These are phyloP conservation scores for Chlorella ohadii DNA, from an alignment of 139 green algal genomes.

Conservation along the genomic window DNA sequence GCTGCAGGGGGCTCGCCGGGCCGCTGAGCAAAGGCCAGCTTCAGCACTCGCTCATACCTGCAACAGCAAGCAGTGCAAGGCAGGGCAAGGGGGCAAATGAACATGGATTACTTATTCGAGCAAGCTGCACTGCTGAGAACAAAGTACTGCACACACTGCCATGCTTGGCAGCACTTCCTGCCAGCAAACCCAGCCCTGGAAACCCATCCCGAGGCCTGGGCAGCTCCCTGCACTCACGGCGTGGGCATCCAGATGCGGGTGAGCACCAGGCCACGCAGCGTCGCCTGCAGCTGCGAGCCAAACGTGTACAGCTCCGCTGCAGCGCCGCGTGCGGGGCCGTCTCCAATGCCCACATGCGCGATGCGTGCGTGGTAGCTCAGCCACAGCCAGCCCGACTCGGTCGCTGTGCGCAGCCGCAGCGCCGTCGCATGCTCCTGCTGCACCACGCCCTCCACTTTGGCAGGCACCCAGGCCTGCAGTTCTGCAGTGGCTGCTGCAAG, in stretches of 20 bases:
- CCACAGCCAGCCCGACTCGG: constrained; percentile 69
- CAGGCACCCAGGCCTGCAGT: constrained; percentile 66
- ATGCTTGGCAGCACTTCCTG: too few relatives aligned
- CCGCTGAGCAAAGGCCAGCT: constrained; percentile 70
- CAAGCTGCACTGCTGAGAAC: too few relatives aligned
- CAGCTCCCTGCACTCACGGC: neutral
- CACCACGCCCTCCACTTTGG: constrained; percentile 58
- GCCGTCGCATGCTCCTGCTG: constrained; percentile 11
- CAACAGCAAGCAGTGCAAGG: too few relatives aligned
- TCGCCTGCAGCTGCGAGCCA: constrained; percentile 44
- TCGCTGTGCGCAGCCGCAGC: neutral
- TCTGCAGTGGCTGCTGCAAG: constrained; percentile 63
- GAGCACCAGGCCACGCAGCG: constrained; percentile 72
- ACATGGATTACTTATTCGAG: too few relatives aligned
- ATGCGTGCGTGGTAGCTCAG: constrained; percentile 77
- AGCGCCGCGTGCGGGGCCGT: constrained; percentile 35
- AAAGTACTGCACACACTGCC: too few relatives aligned
- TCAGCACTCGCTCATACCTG: constrained; percentile 78
- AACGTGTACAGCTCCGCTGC: constrained; percentile 57
- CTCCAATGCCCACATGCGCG: constrained; percentile 49
- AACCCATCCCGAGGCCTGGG: too few relatives aligned
- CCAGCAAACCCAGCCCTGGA: too few relatives aligned
- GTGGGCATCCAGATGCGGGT: constrained; percentile 59
- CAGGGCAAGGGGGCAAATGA: too few relatives aligned
- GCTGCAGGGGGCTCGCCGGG: constrained; percentile 51